These are phyloP conservation scores for Hypoxylon cercidicola DNA, from an alignment of 495 filamentous ascomycete genomes.

Conservation along the genomic window DNA sequence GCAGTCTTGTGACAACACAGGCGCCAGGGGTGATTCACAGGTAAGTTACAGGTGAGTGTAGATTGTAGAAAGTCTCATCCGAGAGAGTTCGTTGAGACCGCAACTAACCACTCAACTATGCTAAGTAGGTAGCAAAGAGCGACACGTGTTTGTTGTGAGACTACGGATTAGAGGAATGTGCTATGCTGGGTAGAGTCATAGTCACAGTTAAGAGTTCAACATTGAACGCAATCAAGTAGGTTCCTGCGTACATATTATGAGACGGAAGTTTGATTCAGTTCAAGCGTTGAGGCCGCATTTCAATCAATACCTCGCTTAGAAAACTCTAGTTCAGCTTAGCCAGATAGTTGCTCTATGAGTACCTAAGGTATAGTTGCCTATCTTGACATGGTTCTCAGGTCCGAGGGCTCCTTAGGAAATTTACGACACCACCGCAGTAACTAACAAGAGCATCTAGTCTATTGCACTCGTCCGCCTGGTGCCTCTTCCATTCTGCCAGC, in stretches of 20 bases:
- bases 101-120: no score
- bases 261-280: no score
- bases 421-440: slow-evolving; percentile 88
- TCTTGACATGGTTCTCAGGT: slow-evolving; percentile 41
- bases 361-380: slow-evolving; percentile 1
- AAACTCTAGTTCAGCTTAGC: background rate
- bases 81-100: background rate
- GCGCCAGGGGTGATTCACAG: background rate
- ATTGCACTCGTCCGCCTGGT: slow-evolving; percentile 72
- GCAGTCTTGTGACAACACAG: background rate
- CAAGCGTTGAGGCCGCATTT: background rate
- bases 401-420: slow-evolving; percentile 78
- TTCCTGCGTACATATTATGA: no score
- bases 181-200: no score
- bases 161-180: no score
- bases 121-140: no score
- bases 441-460: slow-evolving; percentile 81
- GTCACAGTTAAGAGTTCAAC: no score
- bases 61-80: background rate
- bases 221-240: no score
- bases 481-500: slow-evolving; percentile 71
- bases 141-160: no score
- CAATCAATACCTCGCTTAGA: background rate
- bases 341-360: background rate
- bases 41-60: background rate